Evolutionary conservation across 495 filamentous ascomycete genomes (phyloP), one percentile per base, ranked within the genome.

Genomic region (Penicillium tannophilum): DNA sequence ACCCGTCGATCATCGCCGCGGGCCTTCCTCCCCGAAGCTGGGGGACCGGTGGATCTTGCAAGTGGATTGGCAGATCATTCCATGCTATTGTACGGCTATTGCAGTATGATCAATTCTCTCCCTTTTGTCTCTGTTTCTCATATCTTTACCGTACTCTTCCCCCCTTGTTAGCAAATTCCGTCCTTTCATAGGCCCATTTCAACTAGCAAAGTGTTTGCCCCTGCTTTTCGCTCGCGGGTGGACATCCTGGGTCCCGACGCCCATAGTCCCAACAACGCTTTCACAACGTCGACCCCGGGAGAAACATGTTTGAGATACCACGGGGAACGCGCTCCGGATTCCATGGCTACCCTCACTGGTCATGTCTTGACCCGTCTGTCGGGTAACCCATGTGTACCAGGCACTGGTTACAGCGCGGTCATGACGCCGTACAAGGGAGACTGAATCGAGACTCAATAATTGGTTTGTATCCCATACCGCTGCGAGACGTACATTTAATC

Each of bases 21-120:
- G 62, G 12, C 44, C 59, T 55, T 60, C 49, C 44, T 55, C 63
- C 65, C 65, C 57, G 60, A 63, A 59, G 63, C 58, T 66, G 65
- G 59, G 62, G 63, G 58, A 53, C 30, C 39, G 39, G 31, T 53
- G 19, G 24, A 56, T 50, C 53, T 17, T 11, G 35, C 16, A 48
- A 41, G 8, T 14, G 46, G 50, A 66, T 63, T 66, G 61, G 62
- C 35, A 55, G 57, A 65, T 68, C 65, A 68, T 68, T 68, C 63
- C 59, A 61, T 60, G 56, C 58, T 58, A 41, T 41, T n/a, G 14
- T 41, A n/a, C 20, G 20, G 20, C 20, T 41, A 19, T 46, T 12
- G 31, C n/a, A 16, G 12, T 12, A 31, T 35, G 26, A 19, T 28
- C 48, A 10, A 4, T 28, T 47, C 17, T 19, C 46, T 41, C 39